Conservation (phyloP, 352 stramenopile species). For the Globisporangium cylindrosporum region DNA sequence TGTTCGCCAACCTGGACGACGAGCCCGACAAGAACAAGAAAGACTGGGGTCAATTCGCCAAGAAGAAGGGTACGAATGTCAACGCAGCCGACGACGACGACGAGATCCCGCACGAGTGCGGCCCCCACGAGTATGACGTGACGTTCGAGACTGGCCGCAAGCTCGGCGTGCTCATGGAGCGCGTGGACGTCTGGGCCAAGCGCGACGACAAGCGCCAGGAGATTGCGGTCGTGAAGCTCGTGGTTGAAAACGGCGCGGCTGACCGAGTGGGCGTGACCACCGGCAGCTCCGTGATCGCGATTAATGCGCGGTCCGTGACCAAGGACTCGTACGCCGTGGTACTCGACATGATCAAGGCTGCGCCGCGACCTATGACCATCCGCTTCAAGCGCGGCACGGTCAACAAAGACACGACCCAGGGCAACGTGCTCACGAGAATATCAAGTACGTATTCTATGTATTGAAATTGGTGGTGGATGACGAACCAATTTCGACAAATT, state of each 20-base stretch:
- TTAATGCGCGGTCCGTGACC: constrained; percentile 55
- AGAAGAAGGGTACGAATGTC: not conserved
- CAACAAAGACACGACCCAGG: constrained; percentile 71
- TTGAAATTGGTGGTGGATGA: not conserved
- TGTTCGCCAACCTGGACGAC: constrained; percentile 68
- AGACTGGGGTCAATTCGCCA: constrained; percentile 18
- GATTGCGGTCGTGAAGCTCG: constrained; percentile 74
- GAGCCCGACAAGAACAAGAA: constrained; percentile 25
- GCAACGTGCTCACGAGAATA: constrained; percentile 71
- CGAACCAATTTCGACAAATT: not conserved
- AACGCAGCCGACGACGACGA: constrained; percentile 15
- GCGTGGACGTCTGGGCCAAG: constrained; percentile 61
- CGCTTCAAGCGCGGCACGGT: constrained; percentile 64
- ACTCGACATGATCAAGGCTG: constrained; percentile 75
- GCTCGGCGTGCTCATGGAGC: constrained; percentile 81
- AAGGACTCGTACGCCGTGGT: constrained; percentile 65
- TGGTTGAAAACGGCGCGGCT: constrained; percentile 73
- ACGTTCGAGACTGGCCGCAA: constrained; percentile 75
- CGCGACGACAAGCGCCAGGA: constrained; percentile 55
- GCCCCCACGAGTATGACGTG: constrained; percentile 67
- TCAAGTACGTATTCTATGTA: constrained; percentile 45
- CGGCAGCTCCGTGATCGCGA: constrained; percentile 68
- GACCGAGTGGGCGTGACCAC: constrained; percentile 64
- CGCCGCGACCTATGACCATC: constrained; percentile 68
- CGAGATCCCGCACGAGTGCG: constrained; percentile 33